Percentiles rank a stretch among this genome's conserved stretches.
Conservation (phyloP, 805 yeast genomes). For the Cyberlindnera mississippiensis region DNA sequence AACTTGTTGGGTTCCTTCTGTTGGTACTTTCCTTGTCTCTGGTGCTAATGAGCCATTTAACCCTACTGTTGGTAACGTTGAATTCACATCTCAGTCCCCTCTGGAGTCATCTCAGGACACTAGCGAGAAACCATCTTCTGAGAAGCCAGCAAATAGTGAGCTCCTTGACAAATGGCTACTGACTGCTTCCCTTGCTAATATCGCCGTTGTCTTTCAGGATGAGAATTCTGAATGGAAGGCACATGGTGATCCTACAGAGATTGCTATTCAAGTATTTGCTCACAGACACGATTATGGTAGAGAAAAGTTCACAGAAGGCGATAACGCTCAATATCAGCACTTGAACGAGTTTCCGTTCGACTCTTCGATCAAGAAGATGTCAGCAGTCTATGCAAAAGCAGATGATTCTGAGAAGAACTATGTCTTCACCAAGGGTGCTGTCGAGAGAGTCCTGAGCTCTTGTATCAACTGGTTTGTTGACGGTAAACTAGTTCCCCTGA, state of each 20-base stretch:
- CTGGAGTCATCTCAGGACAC: conserved; percentile 19
- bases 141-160: conserved; percentile 3
- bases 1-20: conserved; percentile 62
- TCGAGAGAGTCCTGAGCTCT: conserved; percentile 58
- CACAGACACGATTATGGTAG: conserved; percentile 53
- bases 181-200: conserved; percentile 74
- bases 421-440: conserved; percentile 70
- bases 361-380: conserved; percentile 70
- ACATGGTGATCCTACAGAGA: conserved; percentile 87
- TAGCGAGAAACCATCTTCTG: conserved; percentile 9
- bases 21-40: conserved; percentile 53
- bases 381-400: conserved; percentile 46
- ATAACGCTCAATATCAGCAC: conserved; percentile 30
- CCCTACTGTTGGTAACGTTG: conserved; percentile 52
- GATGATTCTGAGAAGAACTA: conserved; percentile 28
- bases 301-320: conserved; percentile 38
- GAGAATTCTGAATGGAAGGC: conserved; percentile 59
- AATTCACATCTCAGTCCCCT: conserved; percentile 22
- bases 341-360: conserved; percentile 71
- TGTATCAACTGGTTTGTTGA: conserved; percentile 50
- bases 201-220: conserved; percentile 59
- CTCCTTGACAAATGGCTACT: conserved; percentile 45
- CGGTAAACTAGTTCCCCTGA: conserved; percentile 33
- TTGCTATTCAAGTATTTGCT: conserved; percentile 78
- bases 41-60: conserved; percentile 58